Evolutionary conservation across 108 stramenopile genomes (phyloP).

Genomic region (Stephanodiscus triporus): DNA sequence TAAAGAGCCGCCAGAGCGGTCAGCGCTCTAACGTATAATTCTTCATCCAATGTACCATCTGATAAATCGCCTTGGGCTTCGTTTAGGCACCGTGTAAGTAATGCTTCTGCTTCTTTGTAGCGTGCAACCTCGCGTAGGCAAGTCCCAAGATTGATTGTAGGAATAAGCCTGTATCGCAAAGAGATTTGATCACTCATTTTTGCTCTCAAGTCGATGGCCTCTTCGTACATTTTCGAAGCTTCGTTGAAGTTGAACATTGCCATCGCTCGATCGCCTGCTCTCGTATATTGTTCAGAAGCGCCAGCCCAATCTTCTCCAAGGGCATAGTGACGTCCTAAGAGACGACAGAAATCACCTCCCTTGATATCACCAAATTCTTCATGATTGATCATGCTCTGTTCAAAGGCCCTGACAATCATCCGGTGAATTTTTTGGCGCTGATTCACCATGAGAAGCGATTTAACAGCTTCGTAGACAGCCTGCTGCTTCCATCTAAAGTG

Average conservation of each 20-base stretch:
- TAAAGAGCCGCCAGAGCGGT: conserved; percentile 48
- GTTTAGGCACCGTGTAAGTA: conserved; percentile 47
- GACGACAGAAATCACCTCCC: conserved; percentile 46
- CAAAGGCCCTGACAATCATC: conserved; percentile 50
- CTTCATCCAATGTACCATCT: conserved; percentile 32
- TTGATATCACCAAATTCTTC: conserved; percentile 33
- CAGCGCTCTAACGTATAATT: conserved; percentile 45
- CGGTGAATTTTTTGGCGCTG: conserved; percentile 57
- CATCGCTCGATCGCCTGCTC: conserved; percentile 49
- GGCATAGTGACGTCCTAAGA: conserved; percentile 50
- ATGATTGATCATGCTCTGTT: conserved; percentile 30
- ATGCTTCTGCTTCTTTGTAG: conserved; percentile 52
- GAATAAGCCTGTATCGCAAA: conserved; percentile 41
- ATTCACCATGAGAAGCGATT: conserved; percentile 55
- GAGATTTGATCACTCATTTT: conserved; percentile 38
- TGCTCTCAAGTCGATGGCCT: conserved; percentile 48
- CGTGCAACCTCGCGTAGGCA: conserved; percentile 51
- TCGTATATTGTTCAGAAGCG: conserved; percentile 48
- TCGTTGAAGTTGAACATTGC: conserved; percentile 50
- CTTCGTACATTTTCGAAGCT: conserved; percentile 55
- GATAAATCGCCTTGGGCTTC: conserved; percentile 32
- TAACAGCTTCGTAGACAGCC: conserved; percentile 56
- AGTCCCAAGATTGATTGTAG: conserved; percentile 50
- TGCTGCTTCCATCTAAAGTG: conserved; percentile 57
- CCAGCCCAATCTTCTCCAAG: conserved; percentile 51